Conservation (phyloP, 1,139 yeast genomes). For the Pneumocystis carinii region DNA sequence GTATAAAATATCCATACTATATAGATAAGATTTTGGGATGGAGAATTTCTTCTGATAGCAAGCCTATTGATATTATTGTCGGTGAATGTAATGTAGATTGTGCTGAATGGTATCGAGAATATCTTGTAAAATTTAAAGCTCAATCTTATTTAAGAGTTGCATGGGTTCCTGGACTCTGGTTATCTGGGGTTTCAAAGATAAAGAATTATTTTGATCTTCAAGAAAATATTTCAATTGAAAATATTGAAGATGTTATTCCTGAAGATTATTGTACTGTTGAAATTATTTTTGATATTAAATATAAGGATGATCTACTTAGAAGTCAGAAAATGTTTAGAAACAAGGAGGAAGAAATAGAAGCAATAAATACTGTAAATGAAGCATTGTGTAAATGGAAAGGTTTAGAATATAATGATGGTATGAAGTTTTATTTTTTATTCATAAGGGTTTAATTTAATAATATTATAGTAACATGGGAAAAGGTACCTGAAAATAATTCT, state of each 20-base stretch:
- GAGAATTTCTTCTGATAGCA: background rate
- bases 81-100: conserved; percentile 1
- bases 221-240: conserved; percentile 7
- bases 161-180: conserved; percentile 17
- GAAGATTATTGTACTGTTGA: conserved; percentile 14
- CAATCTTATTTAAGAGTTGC: conserved; percentile 12
- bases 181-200: conserved; percentile 9
- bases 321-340: conserved; percentile 11
- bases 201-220: conserved; percentile 12
- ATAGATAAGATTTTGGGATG: conserved; percentile 5
- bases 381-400: conserved; percentile 16
- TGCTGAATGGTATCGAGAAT: conserved; percentile 8
- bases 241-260: conserved; percentile 7
- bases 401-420: conserved; percentile 13
- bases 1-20: conserved; percentile 2
- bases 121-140: conserved; percentile 14
- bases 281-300: conserved; percentile 12
- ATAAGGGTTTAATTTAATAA: background rate
- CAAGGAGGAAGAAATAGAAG: conserved; percentile 11
- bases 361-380: conserved; percentile 8
- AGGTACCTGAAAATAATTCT: conserved; percentile 8
- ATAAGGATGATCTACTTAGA: conserved; percentile 4
- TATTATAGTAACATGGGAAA: conserved; percentile 13
- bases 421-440: background rate
- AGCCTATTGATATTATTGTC: conserved; percentile 2